A percentile compares a stretch with the other conserved stretches of the same genome.
These are phyloP conservation scores for Hypoxylon cercidicola DNA, from an alignment of 495 filamentous ascomycete species.

Conservation along the genomic window DNA sequence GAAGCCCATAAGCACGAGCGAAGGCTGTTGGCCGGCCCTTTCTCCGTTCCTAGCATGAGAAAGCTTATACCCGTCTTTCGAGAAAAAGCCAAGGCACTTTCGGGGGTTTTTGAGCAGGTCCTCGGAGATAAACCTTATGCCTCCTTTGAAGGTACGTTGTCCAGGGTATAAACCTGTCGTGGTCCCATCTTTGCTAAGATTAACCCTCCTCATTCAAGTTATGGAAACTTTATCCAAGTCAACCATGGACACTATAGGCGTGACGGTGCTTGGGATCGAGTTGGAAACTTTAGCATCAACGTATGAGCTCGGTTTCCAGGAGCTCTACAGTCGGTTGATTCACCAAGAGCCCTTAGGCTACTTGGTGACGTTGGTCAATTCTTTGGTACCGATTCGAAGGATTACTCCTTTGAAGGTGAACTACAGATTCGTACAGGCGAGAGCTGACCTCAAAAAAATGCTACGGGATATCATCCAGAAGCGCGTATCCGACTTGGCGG, in stretches of 20 bases:
- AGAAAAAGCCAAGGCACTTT: conserved; percentile 23
- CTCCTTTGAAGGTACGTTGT: conserved; percentile 33
- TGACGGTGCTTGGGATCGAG: conserved; percentile 73
- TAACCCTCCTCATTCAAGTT: conserved; percentile 14
- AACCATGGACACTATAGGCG: conserved; percentile 78
- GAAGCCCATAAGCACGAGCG: conserved; percentile 47
- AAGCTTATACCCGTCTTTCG: conserved; percentile 41
- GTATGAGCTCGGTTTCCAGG: conserved; percentile 43
- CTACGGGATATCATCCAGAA: conserved; percentile 36
- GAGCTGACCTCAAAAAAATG: conserved; percentile 39
- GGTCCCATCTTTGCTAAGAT: not conserved
- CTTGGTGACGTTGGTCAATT: conserved; percentile 48
- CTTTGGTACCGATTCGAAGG: conserved; percentile 40
- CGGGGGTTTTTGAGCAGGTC: conserved; percentile 14
- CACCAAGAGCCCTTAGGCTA: conserved; percentile 43
- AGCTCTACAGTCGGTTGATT: conserved; percentile 39
- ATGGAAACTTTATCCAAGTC: conserved; percentile 37
- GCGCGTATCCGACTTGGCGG: conserved; percentile 39
- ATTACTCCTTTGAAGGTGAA: conserved; percentile 46
- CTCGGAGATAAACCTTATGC: conserved; percentile 27
- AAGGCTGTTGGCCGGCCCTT: conserved; percentile 38
- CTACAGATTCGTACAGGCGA: conserved; percentile 32
- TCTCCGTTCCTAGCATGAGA: conserved; percentile 38
- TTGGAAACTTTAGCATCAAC: conserved; percentile 64
- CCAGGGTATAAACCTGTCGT: not conserved